Base-by-base conservation (phyloP, 805 yeast genomes). In the Cyberlindnera americana region DNA sequence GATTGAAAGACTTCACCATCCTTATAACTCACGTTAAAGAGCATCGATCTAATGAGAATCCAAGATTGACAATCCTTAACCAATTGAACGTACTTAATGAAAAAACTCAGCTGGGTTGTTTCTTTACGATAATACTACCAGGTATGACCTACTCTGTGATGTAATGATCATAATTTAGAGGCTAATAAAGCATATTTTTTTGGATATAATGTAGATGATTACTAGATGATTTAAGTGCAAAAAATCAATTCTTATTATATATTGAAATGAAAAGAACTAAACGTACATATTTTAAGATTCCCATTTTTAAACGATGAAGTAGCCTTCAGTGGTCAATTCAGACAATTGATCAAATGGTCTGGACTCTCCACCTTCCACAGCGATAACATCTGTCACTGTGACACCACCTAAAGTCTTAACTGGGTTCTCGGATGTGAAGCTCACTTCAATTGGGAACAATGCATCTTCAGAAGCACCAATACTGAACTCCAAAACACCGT, bases 391-490 rank as follows among this genome's bases (percentile, higher is more conserved):
- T 29, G 73, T 62, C 33, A 87, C 77, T 48, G 72, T 74, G 41
- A 90, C 80, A 37, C 75, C 72, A 39, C 91, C 87, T 47, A 85
- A 71, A 17, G 81, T 77, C 23, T 71, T 66, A 14, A 63, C 66
- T 17, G 72, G 72, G 46, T 66, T 66, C 27, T 70, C 66, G 31
- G 70, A 58, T 29, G 69, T 69, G 66, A 89, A 86, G 35, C 70
- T 64, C 28, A 89, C 75, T 53, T 79, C 79, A 70, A 91, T 78
- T 45, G 99, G 99, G 84, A 89, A 91, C 54, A 91, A 69, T 11
- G 78, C 73, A 46, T 89, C 95, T 62, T 91, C 97, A 48, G 75
- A 78, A 2, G 81, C 83, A 49, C 81, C 83, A 43, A 87, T 77
- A 8, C 81, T 61, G 58, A 93, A 81, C 59, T 86, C 95, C 60